phyloP scores from a whole-genome alignment of 257 asterid species.

The Fraxinus cuspidata region DNA sequence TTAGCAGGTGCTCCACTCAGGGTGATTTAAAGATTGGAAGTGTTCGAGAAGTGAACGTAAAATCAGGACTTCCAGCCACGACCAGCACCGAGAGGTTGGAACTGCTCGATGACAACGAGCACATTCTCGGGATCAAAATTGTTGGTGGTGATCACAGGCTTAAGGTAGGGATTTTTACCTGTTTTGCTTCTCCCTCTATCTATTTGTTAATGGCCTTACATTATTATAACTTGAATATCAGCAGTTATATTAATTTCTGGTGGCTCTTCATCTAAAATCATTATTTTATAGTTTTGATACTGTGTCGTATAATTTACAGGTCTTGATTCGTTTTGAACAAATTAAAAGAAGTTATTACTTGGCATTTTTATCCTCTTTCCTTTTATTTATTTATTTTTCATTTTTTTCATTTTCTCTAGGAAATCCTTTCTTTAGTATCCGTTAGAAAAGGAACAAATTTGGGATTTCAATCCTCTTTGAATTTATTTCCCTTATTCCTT shows the following conservation, averaged over 20 bases:
- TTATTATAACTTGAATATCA: too few species aligned
- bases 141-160: conserved; percentile 94
- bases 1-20: conserved; percentile 65
- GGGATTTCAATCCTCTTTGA: too few species aligned
- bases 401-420: not conserved
- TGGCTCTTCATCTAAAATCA: too few species aligned
- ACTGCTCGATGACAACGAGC: conserved; percentile 77
- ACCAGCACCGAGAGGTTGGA: conserved; percentile 92
- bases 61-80: conserved; percentile 93
- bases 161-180: conserved; percentile 43
- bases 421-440: not conserved
- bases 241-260: too few species aligned
- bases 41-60: conserved; percentile 86
- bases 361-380: not conserved
- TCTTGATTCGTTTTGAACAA: not conserved
- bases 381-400: not conserved
- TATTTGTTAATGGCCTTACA: too few species aligned
- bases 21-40: conserved; percentile 84
- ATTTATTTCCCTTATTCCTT: too few species aligned
- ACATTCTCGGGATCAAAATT: conserved; percentile 75
- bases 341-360: not conserved
- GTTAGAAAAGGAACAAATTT: not conserved
- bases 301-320: not conserved
- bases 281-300: too few species aligned
- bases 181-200: too few species aligned